These are phyloP conservation scores for Brassica hybrid DNA, from an alignment of 441 rosid genomes.

Conservation along the genomic window DNA sequence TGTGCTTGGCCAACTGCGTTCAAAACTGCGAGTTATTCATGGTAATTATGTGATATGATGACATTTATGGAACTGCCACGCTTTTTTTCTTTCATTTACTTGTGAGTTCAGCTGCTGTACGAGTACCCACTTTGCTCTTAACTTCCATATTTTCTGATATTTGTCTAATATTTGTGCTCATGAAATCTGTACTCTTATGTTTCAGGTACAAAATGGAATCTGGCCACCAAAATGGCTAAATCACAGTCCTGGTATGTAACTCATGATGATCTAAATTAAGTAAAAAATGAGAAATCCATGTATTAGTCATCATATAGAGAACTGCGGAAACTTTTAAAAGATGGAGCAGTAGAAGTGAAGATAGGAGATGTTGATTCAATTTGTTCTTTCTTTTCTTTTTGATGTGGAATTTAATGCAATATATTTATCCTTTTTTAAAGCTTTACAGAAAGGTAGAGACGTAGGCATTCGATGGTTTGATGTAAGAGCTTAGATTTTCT, in stretches of 20 bases:
- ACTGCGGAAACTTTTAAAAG: neutral
- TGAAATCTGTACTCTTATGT: conserved; percentile 3
- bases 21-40: conserved; percentile 1
- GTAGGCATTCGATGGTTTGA: conserved; percentile 21
- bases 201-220: conserved; percentile 28
- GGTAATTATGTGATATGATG: conserved; percentile 24
- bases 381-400: neutral
- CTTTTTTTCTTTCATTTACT: neutral
- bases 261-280: neutral
- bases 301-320: neutral
- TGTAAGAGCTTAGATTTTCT: conserved; percentile 11
- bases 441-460: conserved; percentile 23
- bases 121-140: conserved; percentile 5
- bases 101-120: neutral
- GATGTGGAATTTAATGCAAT: conserved; percentile 20
- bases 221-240: conserved; percentile 7
- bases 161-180: conserved; percentile 13
- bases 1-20: conserved; percentile 9
- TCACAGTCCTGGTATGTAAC: conserved; percentile 15
- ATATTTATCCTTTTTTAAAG: neutral
- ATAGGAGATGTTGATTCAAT: neutral
- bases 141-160: conserved; percentile 10
- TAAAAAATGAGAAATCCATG: neutral
- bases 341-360: neutral
- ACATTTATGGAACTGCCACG: neutral